Evolutionary conservation across 2,329 filamentous ascomycete genomes (phyloP).

Genomic region (Ophiostoma populinum): DNA sequence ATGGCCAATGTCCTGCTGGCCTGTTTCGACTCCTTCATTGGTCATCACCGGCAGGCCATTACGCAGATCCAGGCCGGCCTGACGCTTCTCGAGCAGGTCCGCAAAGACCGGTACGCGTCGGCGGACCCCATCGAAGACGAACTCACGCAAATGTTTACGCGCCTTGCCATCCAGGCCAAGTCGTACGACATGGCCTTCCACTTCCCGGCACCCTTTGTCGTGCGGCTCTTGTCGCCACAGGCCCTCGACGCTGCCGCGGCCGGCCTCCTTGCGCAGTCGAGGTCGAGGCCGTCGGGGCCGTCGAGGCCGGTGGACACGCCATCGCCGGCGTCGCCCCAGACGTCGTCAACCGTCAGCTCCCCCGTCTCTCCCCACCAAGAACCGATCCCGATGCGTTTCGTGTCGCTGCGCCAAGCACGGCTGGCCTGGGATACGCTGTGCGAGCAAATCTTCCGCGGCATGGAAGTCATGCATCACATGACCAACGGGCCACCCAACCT

Average conservation of each 20-base stretch:
- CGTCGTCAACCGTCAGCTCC: constrained; percentile 24
- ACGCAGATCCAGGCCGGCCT: constrained; percentile 42
- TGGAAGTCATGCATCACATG: constrained; percentile 33
- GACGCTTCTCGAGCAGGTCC: constrained; percentile 33
- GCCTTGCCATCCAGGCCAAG: constrained; percentile 47
- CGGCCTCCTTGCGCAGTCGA: too few relatives aligned
- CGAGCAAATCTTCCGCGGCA: constrained; percentile 39
- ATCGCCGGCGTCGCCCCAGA: not conserved
- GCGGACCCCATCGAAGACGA: constrained; percentile 36
- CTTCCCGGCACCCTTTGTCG: constrained; percentile 44
- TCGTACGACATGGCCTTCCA: constrained; percentile 54
- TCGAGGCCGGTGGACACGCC: constrained; percentile 21
- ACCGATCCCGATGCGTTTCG: constrained; percentile 28
- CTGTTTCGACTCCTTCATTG: constrained; percentile 52
- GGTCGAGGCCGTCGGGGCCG: too few relatives aligned
- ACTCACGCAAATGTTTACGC: constrained; percentile 44
- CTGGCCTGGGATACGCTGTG: constrained; percentile 37
- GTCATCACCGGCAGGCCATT: constrained; percentile 44
- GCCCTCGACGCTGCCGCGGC: constrained; percentile 7
- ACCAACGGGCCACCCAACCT: constrained; percentile 34
- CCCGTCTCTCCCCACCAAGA: constrained; percentile 22
- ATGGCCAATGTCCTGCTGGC: constrained; percentile 48
- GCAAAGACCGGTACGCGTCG: constrained; percentile 20
- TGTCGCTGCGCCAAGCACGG: constrained; percentile 35
- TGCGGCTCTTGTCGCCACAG: constrained; percentile 27